A percentile compares a stretch with the other conserved stretches of the same genome.
Evolutionary conservation across 2,329 filamentous ascomycete genomes (phyloP).

Genomic region (Penicillium sp.): DNA sequence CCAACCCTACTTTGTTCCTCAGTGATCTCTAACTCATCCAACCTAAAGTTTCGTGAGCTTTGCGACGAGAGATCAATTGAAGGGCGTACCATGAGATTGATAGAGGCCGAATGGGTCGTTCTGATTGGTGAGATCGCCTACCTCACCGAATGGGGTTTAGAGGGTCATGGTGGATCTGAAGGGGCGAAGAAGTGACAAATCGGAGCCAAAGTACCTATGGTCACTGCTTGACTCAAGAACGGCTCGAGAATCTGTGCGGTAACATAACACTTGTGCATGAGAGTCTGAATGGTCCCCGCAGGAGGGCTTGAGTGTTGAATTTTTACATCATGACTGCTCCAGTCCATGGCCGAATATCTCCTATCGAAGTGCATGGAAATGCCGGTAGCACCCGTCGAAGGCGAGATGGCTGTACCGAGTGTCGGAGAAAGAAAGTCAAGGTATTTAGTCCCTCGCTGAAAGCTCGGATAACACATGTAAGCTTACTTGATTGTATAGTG

Average conservation of each 20-base stretch:
- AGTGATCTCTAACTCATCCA: too few relatives aligned
- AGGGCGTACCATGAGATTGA: too few relatives aligned
- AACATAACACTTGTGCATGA: not conserved
- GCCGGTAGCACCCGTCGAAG: constrained; percentile 6
- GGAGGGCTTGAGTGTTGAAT: not conserved
- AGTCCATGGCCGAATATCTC: not conserved
- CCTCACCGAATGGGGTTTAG: constrained; percentile 1
- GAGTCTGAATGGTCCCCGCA: not conserved
- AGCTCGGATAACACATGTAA: not conserved
- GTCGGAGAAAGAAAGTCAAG: constrained; percentile 35
- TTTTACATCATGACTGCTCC: not conserved
- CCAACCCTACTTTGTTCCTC: too few relatives aligned
- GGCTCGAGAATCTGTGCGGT: not conserved
- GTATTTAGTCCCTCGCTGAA: constrained; percentile 12
- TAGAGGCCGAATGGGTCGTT: not conserved
- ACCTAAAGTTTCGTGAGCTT: too few relatives aligned
- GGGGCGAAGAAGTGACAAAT: constrained; percentile 3
- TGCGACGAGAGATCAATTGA: too few relatives aligned
- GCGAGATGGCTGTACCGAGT: constrained; percentile 38
- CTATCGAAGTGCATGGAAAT: not conserved
- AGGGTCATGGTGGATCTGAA: constrained; percentile 1
- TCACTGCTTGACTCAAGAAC: not conserved
- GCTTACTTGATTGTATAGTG: constrained; percentile 21
- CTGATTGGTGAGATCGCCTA: constrained; percentile 14
- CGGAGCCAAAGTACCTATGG: not conserved